Percentiles rank a stretch among this genome's conserved stretches.
These are phyloP conservation scores for Yarrowia alimentaria DNA, from an alignment of 805 yeast species.

Conservation along the genomic window DNA sequence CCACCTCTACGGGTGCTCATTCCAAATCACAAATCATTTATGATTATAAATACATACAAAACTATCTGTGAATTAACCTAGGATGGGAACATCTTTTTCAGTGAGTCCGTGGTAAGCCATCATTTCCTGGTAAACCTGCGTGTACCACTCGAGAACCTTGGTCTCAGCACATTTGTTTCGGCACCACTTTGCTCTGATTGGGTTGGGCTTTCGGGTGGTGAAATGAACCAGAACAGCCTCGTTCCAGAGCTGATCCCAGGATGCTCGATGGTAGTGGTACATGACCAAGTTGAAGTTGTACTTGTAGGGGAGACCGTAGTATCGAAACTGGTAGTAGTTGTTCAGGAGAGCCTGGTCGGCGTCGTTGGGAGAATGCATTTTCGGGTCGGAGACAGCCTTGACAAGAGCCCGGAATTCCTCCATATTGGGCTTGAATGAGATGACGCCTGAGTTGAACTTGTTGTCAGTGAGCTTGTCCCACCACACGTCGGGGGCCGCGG, in stretches of 20 bases:
- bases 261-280: constrained; percentile 31
- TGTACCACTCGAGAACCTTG: constrained; percentile 30
- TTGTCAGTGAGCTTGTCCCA: constrained; percentile 34
- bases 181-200: constrained; percentile 5
- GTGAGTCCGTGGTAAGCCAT: constrained; percentile 33
- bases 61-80: constrained; percentile 29
- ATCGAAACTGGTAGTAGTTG: constrained; percentile 32
- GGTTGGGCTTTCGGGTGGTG: constrained; percentile 33
- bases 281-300: constrained; percentile 35
- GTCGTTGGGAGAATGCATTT: constrained; percentile 35
- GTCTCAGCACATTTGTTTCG: constrained; percentile 11
- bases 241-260: constrained; percentile 35
- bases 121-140: constrained; percentile 34
- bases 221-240: constrained; percentile 35
- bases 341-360: constrained; percentile 36
- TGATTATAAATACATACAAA: background rate
- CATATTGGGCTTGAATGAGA: constrained; percentile 34
- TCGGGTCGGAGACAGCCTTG: constrained; percentile 34
- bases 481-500: constrained; percentile 37
- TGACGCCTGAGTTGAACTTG: constrained; percentile 35
- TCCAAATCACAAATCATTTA: too few species aligned
- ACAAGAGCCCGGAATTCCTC: constrained; percentile 34
- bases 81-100: constrained; percentile 31
- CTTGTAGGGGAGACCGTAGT: constrained; percentile 33
- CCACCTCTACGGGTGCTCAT: too few species aligned